Percentiles rank a stretch among this genome's conserved stretches.
Evolutionary conservation across 2,329 filamentous ascomycete genomes (phyloP).

Genomic region (Fusarium goolgardi): DNA sequence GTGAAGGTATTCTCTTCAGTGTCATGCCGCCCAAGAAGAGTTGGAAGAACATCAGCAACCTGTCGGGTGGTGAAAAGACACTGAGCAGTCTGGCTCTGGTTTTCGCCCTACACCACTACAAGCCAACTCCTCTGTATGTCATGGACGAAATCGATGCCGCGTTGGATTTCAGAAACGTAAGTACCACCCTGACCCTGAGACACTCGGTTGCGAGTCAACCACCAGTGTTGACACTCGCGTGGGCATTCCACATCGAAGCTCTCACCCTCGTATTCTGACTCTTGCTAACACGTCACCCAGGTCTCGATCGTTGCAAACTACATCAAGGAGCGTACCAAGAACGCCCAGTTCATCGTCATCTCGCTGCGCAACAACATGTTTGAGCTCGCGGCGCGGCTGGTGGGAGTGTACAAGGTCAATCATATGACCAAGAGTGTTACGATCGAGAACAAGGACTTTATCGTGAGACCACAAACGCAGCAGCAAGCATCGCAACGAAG

Average conservation of each 20-base stretch:
- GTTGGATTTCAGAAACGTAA: conserved; percentile 95
- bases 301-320: conserved; percentile 98
- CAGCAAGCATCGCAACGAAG: conserved; percentile 52
- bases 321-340: conserved; percentile 99
- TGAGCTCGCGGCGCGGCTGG: conserved; percentile 92
- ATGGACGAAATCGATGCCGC: conserved; percentile 99
- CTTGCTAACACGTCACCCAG: conserved; percentile 57
- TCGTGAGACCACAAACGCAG: conserved; percentile 56
- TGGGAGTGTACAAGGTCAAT: conserved; percentile 99
- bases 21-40: conserved; percentile 99
- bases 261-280: conserved; percentile 16
- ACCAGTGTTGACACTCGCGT: conserved; percentile 21
- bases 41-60: conserved; percentile 98
- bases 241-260: conserved; percentile 29
- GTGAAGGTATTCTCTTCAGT: conserved; percentile 94
- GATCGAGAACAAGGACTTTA: conserved; percentile 86
- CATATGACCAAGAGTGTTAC: conserved; percentile 97
- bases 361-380: conserved; percentile 99
- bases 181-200: conserved; percentile 54
- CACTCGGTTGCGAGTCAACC: conserved; percentile 41
- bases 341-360: conserved; percentile 99
- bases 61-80: conserved; percentile 97
- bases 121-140: conserved; percentile 96
- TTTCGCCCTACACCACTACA: conserved; percentile 98
- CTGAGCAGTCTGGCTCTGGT: conserved; percentile 91